Evolutionary conservation across 345 rosid species (phyloP).

Genomic region (Brassica carinata): DNA sequence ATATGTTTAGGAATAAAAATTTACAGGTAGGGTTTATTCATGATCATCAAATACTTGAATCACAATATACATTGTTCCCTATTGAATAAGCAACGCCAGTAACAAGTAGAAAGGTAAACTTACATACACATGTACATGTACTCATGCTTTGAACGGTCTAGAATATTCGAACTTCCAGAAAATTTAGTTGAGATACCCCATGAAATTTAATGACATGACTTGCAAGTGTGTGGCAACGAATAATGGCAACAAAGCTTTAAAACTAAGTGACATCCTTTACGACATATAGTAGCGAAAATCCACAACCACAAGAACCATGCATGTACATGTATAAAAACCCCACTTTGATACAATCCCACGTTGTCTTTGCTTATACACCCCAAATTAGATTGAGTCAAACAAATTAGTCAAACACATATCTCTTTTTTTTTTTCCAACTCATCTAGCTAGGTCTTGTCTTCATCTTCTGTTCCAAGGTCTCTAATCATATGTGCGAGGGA

Average conservation of each 20-base stretch:
- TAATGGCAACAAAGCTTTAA: constrained; percentile 32
- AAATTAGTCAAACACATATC: constrained; percentile 1
- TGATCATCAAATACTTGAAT: neutral
- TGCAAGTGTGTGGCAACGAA: constrained; percentile 25
- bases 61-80: neutral
- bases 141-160: constrained; percentile 12
- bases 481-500: constrained; percentile 31
- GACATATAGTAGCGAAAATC: constrained; percentile 14
- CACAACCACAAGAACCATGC: constrained; percentile 8
- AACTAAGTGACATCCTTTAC: neutral
- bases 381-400: constrained; percentile 27
- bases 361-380: constrained; percentile 23
- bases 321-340: constrained; percentile 22
- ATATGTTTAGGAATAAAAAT: neutral
- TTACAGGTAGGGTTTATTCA: neutral
- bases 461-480: constrained; percentile 44
- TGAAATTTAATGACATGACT: constrained; percentile 26
- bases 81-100: neutral
- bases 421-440: constrained; percentile 42
- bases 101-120: neutral
- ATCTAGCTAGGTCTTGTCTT: constrained; percentile 45
- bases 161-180: constrained; percentile 4
- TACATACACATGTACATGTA: neutral
- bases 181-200: neutral
- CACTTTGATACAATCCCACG: constrained; percentile 13